Percentiles rank a stretch among this genome's conserved stretches.
phyloP scores from a whole-genome alignment of 441 rosid genomes.

The Gossypium laxum region DNA sequence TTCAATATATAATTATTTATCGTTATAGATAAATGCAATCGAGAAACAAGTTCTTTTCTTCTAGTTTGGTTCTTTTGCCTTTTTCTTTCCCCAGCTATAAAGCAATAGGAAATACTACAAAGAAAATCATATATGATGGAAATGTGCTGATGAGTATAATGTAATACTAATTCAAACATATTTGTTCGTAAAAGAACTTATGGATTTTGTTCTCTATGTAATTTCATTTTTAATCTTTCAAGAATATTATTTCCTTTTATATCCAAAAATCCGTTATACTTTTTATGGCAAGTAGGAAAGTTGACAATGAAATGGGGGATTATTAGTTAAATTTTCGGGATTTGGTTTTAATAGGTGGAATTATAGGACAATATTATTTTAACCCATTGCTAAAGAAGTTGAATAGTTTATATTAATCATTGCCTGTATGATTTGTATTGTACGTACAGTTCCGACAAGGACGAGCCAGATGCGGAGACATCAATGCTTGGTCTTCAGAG shows the following conservation, averaged over 20 bases:
- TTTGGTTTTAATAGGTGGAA: neutral
- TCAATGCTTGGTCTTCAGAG: constrained; percentile 85
- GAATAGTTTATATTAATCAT: neutral
- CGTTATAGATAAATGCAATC: neutral
- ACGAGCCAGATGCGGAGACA: constrained; percentile 49
- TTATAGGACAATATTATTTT: neutral
- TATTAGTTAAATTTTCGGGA: neutral
- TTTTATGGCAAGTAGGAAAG: neutral
- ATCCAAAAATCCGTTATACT: neutral
- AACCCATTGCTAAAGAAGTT: neutral
- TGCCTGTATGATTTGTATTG: neutral
- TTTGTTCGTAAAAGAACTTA: neutral
- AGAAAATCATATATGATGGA: neutral
- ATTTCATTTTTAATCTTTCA: neutral
- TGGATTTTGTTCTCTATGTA: neutral
- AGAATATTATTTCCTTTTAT: neutral
- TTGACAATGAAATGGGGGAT: neutral
- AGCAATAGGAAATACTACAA: neutral
- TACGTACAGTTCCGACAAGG: constrained; percentile 69
- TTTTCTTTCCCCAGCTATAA: neutral
- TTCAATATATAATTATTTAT: neutral
- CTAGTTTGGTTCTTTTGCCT: neutral
- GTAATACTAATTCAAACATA: neutral
- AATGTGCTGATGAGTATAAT: neutral
- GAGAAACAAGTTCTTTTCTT: neutral